Evolutionary conservation across 2,329 filamentous ascomycete genomes (phyloP), one percentile per base, ranked within the genome.

Genomic region (Ophiostoma sp.): DNA sequence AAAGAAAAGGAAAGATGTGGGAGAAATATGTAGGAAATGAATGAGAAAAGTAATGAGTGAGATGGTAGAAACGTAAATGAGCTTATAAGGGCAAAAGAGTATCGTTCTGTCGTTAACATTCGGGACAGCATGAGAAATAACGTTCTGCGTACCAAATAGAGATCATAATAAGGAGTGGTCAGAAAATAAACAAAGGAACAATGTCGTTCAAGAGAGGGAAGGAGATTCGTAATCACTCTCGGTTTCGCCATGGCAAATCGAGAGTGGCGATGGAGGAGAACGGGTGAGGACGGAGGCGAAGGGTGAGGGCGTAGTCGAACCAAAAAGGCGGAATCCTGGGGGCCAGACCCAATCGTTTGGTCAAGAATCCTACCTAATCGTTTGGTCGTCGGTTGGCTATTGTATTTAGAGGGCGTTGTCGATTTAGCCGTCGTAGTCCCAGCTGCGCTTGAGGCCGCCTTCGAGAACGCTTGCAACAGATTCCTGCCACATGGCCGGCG

Each of bases 401-500:
- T 28, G 8, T 25, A 2, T 17, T 25, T n/a, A 19, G 19, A 11
- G n/a, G 22, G 19, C 25, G 25, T 59, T 7, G 3, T 9, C 3
- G 3, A 5, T 33, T 22, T 55, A 73, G 15, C 28, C 31, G 12
- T 88, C 86, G 77, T 86, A 88, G 76, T 90, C 89, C 89, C 89
- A 91, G 63, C 84, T 80, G 68, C 89, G 83, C 80, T 91, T 91
- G 66, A 91, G 80, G 3, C 89, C 89, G 59, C 88, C 87, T 77
- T 91, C 89, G 79, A 91, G 91, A 5, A 91, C 90, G 76, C 88
- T 91, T 15, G 90, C 90, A 72, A 92, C 90, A 15, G 89, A 91
- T 78, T 92, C 89, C 79, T 91, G 90, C 90, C 90, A 92, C 90
- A 92, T 92, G 74, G 89, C 89, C 3, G 90, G 89, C 11, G 89